phyloP scores from a whole-genome alignment of 345 rosid species.

The Lepidium aucheri region DNA sequence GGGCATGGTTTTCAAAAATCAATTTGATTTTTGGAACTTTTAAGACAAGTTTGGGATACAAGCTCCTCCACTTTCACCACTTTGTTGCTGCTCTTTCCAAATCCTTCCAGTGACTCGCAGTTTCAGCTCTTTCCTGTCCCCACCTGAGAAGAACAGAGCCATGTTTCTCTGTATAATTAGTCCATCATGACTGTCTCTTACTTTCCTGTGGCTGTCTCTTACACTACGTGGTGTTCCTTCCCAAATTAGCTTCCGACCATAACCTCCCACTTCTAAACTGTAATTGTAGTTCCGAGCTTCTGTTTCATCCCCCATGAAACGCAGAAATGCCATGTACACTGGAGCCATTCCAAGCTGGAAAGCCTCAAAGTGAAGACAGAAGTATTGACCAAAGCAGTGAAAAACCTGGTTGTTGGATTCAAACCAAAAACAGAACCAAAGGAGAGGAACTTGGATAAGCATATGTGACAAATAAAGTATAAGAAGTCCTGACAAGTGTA shows the following conservation, averaged over 20 bases:
- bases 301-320: conserved; percentile 89
- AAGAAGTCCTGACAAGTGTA: neutral
- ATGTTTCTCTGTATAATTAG: conserved; percentile 81
- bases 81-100: conserved; percentile 93
- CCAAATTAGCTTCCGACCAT: conserved; percentile 84
- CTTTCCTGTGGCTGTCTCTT: conserved; percentile 91
- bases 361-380: conserved; percentile 96
- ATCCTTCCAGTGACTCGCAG: conserved; percentile 86
- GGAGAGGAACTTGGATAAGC: neutral
- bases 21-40: neutral
- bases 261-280: conserved; percentile 94
- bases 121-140: conserved; percentile 88
- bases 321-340: conserved; percentile 91
- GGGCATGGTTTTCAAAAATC: neutral
- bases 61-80: conserved; percentile 70
- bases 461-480: neutral
- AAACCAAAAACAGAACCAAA: conserved; percentile 7
- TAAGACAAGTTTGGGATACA: conserved; percentile 81
- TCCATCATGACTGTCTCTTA: conserved; percentile 88
- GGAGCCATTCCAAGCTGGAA: conserved; percentile 97
- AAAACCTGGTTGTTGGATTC: conserved; percentile 43
- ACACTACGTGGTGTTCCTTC: conserved; percentile 88
- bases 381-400: conserved; percentile 90
- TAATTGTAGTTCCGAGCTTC: conserved; percentile 84
- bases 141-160: conserved; percentile 97